Evolutionary conservation across 2,329 filamentous ascomycete genomes (phyloP).

Genomic region (Talaromyces piceae): DNA sequence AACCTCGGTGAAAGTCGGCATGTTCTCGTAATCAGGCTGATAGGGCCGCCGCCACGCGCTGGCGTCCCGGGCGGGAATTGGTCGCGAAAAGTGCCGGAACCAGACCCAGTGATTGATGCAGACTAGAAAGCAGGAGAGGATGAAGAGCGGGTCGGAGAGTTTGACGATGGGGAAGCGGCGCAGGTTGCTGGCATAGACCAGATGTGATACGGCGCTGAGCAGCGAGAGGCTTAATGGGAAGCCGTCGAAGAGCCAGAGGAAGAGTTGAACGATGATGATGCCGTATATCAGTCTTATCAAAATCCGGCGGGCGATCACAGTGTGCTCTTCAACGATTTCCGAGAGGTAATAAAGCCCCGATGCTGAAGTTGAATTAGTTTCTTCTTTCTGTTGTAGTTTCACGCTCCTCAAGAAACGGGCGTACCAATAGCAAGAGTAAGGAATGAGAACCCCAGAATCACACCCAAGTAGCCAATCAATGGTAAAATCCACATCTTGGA

Average conservation of each 20-base stretch:
- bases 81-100: constrained; percentile 86
- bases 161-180: constrained; percentile 69
- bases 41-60: constrained; percentile 32
- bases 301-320: constrained; percentile 82
- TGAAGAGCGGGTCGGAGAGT: constrained; percentile 77
- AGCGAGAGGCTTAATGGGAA: constrained; percentile 70
- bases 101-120: constrained; percentile 88
- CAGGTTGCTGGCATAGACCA: constrained; percentile 85
- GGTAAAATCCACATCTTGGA: constrained; percentile 84
- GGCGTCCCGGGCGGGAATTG: constrained; percentile 29
- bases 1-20: constrained; percentile 87
- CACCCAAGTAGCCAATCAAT: constrained; percentile 79
- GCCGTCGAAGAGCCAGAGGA: constrained; percentile 74
- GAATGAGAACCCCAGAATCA: constrained; percentile 84
- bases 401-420: constrained; percentile 13
- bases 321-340: constrained; percentile 96
- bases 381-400: constrained; percentile 4
- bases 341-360: constrained; percentile 98
- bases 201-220: constrained; percentile 71
- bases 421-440: constrained; percentile 86
- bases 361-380: constrained; percentile 43
- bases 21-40: constrained; percentile 36
- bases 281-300: constrained; percentile 77
- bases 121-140: constrained; percentile 77
- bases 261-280: constrained; percentile 64